Evolutionary conservation across 768 basidiomycete genomes (phyloP), one percentile per base, ranked within the genome.

Genomic region (Leccinellum rugosiceps): DNA sequence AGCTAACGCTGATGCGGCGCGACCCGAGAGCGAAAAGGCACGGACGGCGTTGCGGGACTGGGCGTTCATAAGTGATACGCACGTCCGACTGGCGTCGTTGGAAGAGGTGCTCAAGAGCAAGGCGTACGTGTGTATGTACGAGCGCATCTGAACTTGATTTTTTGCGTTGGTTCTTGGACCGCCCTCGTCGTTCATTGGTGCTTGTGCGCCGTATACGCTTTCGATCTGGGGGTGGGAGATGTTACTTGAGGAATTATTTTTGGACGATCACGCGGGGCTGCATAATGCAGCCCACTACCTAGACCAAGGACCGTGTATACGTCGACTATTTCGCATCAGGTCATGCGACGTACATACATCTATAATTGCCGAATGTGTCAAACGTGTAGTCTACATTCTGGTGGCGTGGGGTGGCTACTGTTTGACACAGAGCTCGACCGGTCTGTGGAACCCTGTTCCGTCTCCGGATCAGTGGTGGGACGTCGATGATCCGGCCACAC

Each of bases 101-200:
- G 92, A 94, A 45, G 95, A 97, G 69, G 95, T 97, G 3, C 77
- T 97, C 67, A 88, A 87, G 71, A 86, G 87, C 57, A 95, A 90
- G 71, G 94, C 94, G 34, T 98, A 97, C 72, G 82, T 97, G 50
- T 93, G 93, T 74, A 94, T 95, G 86, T 93, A 92, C 68, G 90
- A 93, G 75, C 81, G 88, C 53, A 77, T 88, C 65, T 86, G 59
- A 72, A n/a, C 17, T n/a, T n/a, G 8, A 31, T 31, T 1, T 53
- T 65, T 65, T 58, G 28, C 28, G 28, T 64, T 49, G 8, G 19
- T 34, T 19, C 6, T 28, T 28, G 28, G 34, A 15, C 15, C 35
- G n/a, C 35, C 35, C 35, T 38, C 17, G 8, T 6, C n/a, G 30
- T 49, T 21, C 28, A 14, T 41, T 34, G n/a, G 43, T 14, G n/a